phyloP scores from a whole-genome alignment of 805 yeast species.

The Saitoella complicata region DNA sequence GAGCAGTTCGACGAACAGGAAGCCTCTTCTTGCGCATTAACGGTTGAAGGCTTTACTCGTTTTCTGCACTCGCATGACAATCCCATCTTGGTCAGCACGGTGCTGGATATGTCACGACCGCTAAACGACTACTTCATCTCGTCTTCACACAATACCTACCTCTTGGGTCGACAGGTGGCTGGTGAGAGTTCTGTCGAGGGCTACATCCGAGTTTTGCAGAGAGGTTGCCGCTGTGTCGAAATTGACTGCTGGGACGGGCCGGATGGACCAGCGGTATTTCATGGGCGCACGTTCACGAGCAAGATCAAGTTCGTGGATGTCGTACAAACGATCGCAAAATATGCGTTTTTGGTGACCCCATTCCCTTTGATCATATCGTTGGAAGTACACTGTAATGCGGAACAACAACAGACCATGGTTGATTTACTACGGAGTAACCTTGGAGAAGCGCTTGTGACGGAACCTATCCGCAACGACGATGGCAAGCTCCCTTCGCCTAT shows the following conservation, averaged over 20 bases:
- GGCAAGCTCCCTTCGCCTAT: slow-evolving; percentile 52
- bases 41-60: slow-evolving; percentile 24
- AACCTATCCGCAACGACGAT: slow-evolving; percentile 22
- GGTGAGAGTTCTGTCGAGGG: slow-evolving; percentile 83
- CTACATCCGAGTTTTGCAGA: slow-evolving; percentile 67
- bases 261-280: slow-evolving; percentile 63
- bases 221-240: slow-evolving; percentile 91
- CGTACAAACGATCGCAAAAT: slow-evolving; percentile 54
- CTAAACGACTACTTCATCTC: slow-evolving; percentile 76
- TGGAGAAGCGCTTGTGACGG: slow-evolving; percentile 38
- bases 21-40: slow-evolving; percentile 2
- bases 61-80: slow-evolving; percentile 22
- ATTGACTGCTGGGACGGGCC: slow-evolving; percentile 84
- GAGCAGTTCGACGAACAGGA: slow-evolving; percentile 2
- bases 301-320: slow-evolving; percentile 58
- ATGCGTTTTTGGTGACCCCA: slow-evolving; percentile 77
- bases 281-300: slow-evolving; percentile 71
- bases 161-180: slow-evolving; percentile 73
- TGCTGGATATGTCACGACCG: slow-evolving; percentile 42
- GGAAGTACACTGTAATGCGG: slow-evolving; percentile 61
- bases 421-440: slow-evolving; percentile 38
- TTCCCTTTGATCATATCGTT: slow-evolving; percentile 74
- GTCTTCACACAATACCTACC: slow-evolving; percentile 87
- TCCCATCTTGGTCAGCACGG: slow-evolving; percentile 10
- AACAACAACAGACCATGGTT: slow-evolving; percentile 48